Base-by-base conservation (phyloP, 331 rosid species). In the Phaseolus coccineus region DNA sequence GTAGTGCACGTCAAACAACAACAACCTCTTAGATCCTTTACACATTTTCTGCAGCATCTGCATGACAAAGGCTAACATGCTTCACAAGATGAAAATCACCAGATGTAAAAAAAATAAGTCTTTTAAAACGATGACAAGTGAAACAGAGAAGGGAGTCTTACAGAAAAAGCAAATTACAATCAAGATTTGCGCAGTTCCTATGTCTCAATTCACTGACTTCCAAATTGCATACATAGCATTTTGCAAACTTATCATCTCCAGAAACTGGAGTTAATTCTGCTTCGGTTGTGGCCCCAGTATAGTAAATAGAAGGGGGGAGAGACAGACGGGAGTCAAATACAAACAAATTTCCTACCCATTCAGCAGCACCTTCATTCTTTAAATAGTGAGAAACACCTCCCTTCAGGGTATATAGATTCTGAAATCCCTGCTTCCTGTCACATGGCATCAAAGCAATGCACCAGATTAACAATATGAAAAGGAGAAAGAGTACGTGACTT, bases 261-360 rank as follows among this genome's bases (percentile, higher is more conserved):
- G 81, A 87, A 84, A 55, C 74, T 63, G 81, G 77, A 80, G 52
- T 70, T n/a, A 1, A 80, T 78, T 44, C 64, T 73, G 84, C 81
- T 84, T 87, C 85, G 77, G 63, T 24, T 73, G 64, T 62, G 53
- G 84, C 84, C 69, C 61, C 82, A 5, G 94, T 87, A 77, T 78
- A 35, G 91, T 81, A 84, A 53, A 86, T 42, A 56, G 98, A 80
- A 53, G 96, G 97, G 56, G 96, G 90, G 61, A 93, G 90, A 76
- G 99, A 93, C 73, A 93, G 89, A 64, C 98, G 96, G 22, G 98
- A 93, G 86, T 95, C 98, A 72, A 95, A 95, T 71, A 95, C 97
- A 59, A 95, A 93, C 83, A 95, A 85, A 75, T 95, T 93, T 68
- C 99, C 99, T 22, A 89, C 69, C 99, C 99, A 95, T 79, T 90